Conservation (phyloP, 345 rosid genomes). For the Linum tenue region DNA sequence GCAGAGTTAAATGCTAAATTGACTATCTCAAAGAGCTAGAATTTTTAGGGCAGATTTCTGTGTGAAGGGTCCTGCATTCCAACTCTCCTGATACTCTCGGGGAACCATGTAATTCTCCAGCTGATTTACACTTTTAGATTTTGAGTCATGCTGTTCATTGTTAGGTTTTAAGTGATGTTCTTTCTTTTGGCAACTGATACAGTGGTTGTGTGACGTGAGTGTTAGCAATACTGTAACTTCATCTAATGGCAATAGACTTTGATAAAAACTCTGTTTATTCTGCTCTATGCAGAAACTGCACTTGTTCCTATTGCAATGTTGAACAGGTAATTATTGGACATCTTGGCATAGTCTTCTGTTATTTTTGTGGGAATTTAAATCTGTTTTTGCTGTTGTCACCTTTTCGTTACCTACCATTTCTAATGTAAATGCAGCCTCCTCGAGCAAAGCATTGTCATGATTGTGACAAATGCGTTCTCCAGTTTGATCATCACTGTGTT, state of each 20-base stretch:
- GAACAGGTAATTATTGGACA: conserved; percentile 63
- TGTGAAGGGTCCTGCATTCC: neutral
- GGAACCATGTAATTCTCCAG: too few species aligned
- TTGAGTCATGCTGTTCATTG: neutral
- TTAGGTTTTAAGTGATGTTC: neutral
- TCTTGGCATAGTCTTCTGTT: neutral
- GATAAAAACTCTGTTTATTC: neutral
- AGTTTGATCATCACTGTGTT: conserved; percentile 99
- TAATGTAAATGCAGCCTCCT: conserved; percentile 62
- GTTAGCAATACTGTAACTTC: neutral
- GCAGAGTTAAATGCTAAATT: too few species aligned
- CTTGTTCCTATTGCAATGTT: conserved; percentile 65
- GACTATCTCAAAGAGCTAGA: too few species aligned
- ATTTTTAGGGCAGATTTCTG: too few species aligned
- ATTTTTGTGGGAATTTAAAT: neutral
- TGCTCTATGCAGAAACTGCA: conserved; percentile 53
- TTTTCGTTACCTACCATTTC: conserved; percentile 9
- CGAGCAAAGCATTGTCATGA: conserved; percentile 98
- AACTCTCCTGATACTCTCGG: too few species aligned
- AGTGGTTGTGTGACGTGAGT: neutral
- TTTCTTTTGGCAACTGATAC: neutral
- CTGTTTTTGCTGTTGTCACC: neutral
- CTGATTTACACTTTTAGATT: neutral
- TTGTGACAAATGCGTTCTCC: conserved; percentile 96
- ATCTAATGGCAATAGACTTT: neutral